Evolutionary conservation across 305 asterid species (phyloP).

Genomic region (Petunia hybrid): DNA sequence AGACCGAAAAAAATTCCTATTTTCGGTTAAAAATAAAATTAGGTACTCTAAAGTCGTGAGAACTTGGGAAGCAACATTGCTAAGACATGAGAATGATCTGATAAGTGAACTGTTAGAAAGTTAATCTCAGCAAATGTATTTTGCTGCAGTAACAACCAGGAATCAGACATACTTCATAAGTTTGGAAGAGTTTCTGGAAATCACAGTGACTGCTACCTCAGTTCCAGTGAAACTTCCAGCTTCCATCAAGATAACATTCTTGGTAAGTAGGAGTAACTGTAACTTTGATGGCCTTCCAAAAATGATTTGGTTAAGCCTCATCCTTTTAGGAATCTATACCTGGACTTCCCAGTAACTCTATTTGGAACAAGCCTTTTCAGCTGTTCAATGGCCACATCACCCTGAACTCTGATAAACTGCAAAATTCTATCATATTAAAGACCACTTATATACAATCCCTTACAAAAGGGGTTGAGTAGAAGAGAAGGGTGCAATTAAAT

Average conservation of each 20-base stretch:
- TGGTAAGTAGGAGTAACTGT: constrained; percentile 8
- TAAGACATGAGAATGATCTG: too few species aligned
- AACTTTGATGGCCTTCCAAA: constrained; percentile 19
- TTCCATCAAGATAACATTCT: constrained; percentile 20
- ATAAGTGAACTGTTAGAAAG: background rate
- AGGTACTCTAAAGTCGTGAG: too few species aligned
- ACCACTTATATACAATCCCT: constrained; percentile 22
- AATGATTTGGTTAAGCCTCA: background rate
- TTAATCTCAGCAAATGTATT: constrained; percentile 25
- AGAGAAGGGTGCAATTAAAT: constrained; percentile 27
- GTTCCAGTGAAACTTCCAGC: background rate
- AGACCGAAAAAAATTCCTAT: background rate
- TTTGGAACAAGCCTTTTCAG: constrained; percentile 23
- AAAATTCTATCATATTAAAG: constrained; percentile 12
- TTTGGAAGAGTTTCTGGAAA: constrained; percentile 24
- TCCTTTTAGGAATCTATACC: constrained; percentile 13
- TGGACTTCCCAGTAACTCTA: constrained; percentile 10
- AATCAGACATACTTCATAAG: background rate
- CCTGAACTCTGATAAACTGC: constrained; percentile 28
- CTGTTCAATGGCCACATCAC: background rate
- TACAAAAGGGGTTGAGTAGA: constrained; percentile 3
- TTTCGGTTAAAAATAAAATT: too few species aligned
- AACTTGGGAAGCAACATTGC: too few species aligned
- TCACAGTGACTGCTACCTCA: constrained; percentile 22
- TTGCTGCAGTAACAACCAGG: constrained; percentile 12